Evolutionary conservation across 208 protist species (phyloP), one percentile per base, ranked within the genome.

Genomic region (Crithidia thermophila): DNA sequence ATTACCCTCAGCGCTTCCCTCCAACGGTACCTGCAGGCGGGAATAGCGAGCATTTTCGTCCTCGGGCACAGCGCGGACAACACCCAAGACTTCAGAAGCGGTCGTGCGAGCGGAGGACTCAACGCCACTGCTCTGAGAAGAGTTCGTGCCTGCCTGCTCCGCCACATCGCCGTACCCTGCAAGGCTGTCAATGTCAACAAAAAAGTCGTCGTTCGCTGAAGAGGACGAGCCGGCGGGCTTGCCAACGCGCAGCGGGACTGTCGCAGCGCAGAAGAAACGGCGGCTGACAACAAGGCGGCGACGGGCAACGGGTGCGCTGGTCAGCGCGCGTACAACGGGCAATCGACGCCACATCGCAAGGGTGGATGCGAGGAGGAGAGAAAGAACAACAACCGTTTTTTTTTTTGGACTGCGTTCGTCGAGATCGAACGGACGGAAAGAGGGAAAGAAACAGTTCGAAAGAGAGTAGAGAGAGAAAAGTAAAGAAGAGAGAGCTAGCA

Each of bases 141-240:
- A n/a, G n/a, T n/a, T n/a, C n/a, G n/a, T 40, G 45, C 20, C 16
- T 2, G 31, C 14, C 4, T 11, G 0, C 21, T 40, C 58, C 2
- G 58, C n/a, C 9, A 31, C 42, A n/a, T 51, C 58, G 9, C 58
- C 14, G 9, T 34, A 64, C 1, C 67, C 61, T 1, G 55, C 40
- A 25, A 79, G 56, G 30, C 46, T 58, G 43, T 85, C 79, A 34
- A 89, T 58, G 61, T 89, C 83, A 7, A 89, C 79, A 62, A 89
- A 89, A 47, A 84, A 76, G 30, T 79, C 69, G 2, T 81, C 57
- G 5, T 64, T 21, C 40, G 53, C 25, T 5, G 4, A 36, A 33
- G 55, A 14, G n/a, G 42, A 10, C 10, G 56, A 0, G 27, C n/a
- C n/a, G n/a, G n/a, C n/a, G n/a, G 0, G 58, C 21, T 9, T 28